Conservation (phyloP, 352 stramenopile genomes). For the Phytopythium oedochilum region DNA sequence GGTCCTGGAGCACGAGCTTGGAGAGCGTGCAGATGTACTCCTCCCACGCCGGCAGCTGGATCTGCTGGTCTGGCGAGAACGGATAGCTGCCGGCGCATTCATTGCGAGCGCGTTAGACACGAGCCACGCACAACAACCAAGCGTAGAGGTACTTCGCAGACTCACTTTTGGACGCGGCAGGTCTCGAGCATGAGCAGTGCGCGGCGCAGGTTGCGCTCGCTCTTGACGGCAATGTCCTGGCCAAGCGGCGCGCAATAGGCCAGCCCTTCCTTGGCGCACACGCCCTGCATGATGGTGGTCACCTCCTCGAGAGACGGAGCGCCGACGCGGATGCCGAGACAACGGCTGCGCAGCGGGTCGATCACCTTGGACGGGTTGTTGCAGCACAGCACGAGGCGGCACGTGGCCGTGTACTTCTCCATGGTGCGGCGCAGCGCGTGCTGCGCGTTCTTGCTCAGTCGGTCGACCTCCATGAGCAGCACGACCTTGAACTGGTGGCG, state of each 20-base stretch:
- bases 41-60: conserved; percentile 95
- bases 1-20: conserved; percentile 92
- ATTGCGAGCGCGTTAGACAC: too few species aligned
- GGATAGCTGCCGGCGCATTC: conserved; percentile 78
- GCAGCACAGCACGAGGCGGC: conserved; percentile 97
- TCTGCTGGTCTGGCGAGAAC: conserved; percentile 76
- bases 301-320: conserved; percentile 91
- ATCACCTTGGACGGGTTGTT: conserved; percentile 97
- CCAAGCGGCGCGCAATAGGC: conserved; percentile 86
- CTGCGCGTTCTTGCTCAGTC: conserved; percentile 97
- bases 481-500: conserved; percentile 90
- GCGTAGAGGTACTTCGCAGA: too few species aligned
- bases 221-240: conserved; percentile 89
- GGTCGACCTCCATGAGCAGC: conserved; percentile 97
- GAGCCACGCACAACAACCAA: too few species aligned
- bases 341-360: conserved; percentile 95
- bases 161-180: conserved; percentile 71
- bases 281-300: conserved; percentile 81
- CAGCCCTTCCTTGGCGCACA: conserved; percentile 91
- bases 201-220: conserved; percentile 94
- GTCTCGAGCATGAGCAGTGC: conserved; percentile 98
- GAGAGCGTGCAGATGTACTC: conserved; percentile 95
- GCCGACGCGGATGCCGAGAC: conserved; percentile 92
- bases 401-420: conserved; percentile 94
- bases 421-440: conserved; percentile 96